Conservation (phyloP, 1,139 yeast genomes). For the Diutina scorzettiae region DNA sequence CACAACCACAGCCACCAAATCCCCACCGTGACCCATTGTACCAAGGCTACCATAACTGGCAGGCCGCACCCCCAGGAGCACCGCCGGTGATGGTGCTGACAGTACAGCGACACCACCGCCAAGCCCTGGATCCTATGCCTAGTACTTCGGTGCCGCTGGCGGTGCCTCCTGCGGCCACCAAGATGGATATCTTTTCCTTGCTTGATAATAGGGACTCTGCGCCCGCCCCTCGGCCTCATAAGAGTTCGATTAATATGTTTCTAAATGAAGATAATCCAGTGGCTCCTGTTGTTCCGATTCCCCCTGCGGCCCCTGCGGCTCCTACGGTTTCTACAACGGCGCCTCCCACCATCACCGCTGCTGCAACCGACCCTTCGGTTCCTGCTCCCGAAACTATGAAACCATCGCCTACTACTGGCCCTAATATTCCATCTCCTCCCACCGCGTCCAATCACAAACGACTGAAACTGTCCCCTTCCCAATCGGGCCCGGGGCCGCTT, state of each 20-base stretch:
- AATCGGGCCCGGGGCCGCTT: background rate
- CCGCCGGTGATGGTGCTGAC: background rate
- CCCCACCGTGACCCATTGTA: too few relatives aligned
- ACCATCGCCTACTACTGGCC: too few relatives aligned
- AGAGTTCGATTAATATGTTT: constrained; percentile 1
- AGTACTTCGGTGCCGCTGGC: background rate
- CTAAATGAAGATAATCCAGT: background rate
- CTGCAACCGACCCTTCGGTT: background rate
- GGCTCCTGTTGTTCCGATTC: too few relatives aligned
- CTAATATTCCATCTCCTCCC: background rate
- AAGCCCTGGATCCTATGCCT: background rate
- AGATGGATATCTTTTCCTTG: background rate
- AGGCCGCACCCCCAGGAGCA: background rate
- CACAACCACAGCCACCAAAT: background rate
- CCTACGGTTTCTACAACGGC: too few relatives aligned
- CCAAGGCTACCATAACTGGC: constrained; percentile 3
- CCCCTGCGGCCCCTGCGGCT: too few relatives aligned
- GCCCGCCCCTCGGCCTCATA: background rate
- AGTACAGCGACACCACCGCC: background rate
- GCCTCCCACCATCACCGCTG: too few relatives aligned
- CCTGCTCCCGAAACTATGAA: too few relatives aligned
- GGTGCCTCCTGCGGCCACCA: background rate
- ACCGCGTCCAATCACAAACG: background rate
- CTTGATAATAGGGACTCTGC: background rate
- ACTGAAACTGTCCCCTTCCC: constrained; percentile 1